These are phyloP conservation scores for Alternaria brassicicola DNA, from an alignment of 2,329 filamentous ascomycete species.

Conservation along the genomic window DNA sequence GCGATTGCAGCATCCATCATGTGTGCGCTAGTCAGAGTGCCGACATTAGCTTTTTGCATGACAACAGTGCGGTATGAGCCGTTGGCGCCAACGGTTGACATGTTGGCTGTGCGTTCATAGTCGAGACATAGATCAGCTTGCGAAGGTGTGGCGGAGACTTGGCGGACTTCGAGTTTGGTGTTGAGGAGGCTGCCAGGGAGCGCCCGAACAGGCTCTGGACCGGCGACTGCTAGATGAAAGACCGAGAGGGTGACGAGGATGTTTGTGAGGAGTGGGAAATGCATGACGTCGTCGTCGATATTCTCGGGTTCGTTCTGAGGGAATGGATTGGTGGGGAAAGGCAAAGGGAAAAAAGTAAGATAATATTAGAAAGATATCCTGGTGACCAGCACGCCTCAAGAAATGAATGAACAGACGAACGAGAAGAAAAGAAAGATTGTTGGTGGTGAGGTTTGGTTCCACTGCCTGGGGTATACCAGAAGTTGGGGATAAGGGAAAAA, in stretches of 20 bases:
- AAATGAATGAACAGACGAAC: constrained; percentile 25
- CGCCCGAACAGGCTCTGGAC: constrained; percentile 12
- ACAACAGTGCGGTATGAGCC: constrained; percentile 56
- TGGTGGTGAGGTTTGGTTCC: constrained; percentile 11
- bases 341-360: constrained; percentile 3
- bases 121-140: constrained; percentile 48
- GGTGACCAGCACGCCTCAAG: constrained; percentile 42
- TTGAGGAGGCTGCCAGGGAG: constrained; percentile 3
- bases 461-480: constrained; percentile 32
- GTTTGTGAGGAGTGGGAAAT: constrained; percentile 33
- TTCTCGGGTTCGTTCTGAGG: neutral
- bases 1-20: constrained; percentile 53
- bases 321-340: no score
- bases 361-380: constrained; percentile 20
- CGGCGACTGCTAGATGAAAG: constrained; percentile 26
- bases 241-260: constrained; percentile 36
- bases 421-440: constrained; percentile 12
- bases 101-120: constrained; percentile 56
- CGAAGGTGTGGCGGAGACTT: constrained; percentile 32
- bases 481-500: constrained; percentile 16
- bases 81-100: constrained; percentile 56
- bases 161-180: constrained; percentile 34
- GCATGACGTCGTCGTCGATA: constrained; percentile 17
- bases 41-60: constrained; percentile 52
- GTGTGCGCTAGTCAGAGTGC: constrained; percentile 46